Conservation (phyloP, 257 asterid genomes). For the Cinchona pubescens region DNA sequence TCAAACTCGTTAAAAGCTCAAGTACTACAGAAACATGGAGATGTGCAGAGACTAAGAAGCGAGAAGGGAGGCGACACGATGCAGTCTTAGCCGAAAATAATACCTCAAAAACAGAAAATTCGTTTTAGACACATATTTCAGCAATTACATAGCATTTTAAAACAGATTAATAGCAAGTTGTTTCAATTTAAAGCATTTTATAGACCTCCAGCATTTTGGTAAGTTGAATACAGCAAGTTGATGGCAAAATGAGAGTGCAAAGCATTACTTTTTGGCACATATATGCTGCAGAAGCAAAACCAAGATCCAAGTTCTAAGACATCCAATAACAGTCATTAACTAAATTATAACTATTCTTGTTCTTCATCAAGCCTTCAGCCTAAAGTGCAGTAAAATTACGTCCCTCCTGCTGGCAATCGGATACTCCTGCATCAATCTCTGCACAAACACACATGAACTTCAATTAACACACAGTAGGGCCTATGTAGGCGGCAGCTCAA, state of each 20-base stretch:
- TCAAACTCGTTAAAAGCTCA: slow-evolving; percentile 17
- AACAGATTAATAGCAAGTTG: slow-evolving; percentile 10
- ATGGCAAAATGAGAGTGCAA: slow-evolving; percentile 15
- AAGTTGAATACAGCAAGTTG: slow-evolving; percentile 24
- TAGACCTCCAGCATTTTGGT: slow-evolving; percentile 21
- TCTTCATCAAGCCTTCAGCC: slow-evolving; percentile 25
- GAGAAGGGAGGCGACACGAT: slow-evolving; percentile 22
- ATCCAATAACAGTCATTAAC: slow-evolving; percentile 18
- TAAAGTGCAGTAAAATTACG: slow-evolving; percentile 16
- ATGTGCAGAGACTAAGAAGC: slow-evolving; percentile 27
- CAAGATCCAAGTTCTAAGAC: slow-evolving; percentile 21
- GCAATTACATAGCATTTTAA: slow-evolving; percentile 4
- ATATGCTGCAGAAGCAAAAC: slow-evolving; percentile 20
- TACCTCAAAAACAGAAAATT: slow-evolving; percentile 35
- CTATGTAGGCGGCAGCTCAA: not conserved
- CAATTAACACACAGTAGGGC: not conserved
- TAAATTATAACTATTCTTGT: slow-evolving; percentile 16
- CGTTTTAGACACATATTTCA: slow-evolving; percentile 15
- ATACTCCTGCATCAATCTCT: slow-evolving; percentile 26
- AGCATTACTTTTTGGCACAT: slow-evolving; percentile 15
- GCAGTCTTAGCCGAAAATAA: slow-evolving; percentile 34
- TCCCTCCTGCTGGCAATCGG: slow-evolving; percentile 3
- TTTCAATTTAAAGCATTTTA: slow-evolving; percentile 16
- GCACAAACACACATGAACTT: slow-evolving; percentile 14
- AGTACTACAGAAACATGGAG: not conserved